phyloP scores from a whole-genome alignment of 2,329 filamentous ascomycete genomes.

The Volutella citrinella region DNA sequence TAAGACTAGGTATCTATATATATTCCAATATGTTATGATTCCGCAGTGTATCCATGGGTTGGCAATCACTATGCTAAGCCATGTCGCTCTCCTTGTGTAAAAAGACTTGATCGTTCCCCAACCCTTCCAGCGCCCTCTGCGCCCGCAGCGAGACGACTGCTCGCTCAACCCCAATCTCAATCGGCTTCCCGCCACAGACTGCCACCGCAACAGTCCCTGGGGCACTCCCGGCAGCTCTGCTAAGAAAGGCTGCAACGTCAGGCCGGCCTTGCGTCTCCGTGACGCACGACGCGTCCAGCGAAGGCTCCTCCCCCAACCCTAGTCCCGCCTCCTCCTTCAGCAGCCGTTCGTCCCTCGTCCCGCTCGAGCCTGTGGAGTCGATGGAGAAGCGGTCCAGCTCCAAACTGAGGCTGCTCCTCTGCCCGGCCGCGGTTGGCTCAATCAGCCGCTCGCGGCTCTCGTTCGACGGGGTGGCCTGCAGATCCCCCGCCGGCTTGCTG shows the following conservation, averaged over 20 bases:
- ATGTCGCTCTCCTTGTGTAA: conserved; percentile 22
- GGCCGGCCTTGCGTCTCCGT: conserved; percentile 21
- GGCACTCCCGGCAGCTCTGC: conserved; percentile 10
- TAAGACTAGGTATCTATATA: too few relatives aligned
- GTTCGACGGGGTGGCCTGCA: conserved; percentile 8
- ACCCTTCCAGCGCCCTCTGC: conserved; percentile 10
- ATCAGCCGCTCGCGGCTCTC: conserved; percentile 23
- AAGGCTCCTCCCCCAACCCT: conserved; percentile 13
- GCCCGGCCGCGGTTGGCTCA: conserved; percentile 7
- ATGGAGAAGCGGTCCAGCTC: conserved; percentile 23
- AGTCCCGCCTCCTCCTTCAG: conserved; percentile 23
- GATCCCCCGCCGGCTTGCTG: neutral
- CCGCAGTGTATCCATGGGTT: too few relatives aligned
- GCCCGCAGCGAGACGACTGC: conserved; percentile 13
- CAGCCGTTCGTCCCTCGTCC: conserved; percentile 17
- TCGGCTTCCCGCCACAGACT: conserved; percentile 19
- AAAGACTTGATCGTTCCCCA: conserved; percentile 13
- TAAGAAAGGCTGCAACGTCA: conserved; percentile 19
- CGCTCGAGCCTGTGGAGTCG: conserved; percentile 15
- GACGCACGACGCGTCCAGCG: conserved; percentile 11
- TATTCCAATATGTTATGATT: neutral
- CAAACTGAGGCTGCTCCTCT: conserved; percentile 8
- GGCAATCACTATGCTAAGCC: too few relatives aligned
- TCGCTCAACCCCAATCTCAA: conserved; percentile 18
- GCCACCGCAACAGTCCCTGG: conserved; percentile 19